These are phyloP conservation scores for Entamoeba dispar DNA, from an alignment of 208 protist species.

Conservation along the genomic window DNA sequence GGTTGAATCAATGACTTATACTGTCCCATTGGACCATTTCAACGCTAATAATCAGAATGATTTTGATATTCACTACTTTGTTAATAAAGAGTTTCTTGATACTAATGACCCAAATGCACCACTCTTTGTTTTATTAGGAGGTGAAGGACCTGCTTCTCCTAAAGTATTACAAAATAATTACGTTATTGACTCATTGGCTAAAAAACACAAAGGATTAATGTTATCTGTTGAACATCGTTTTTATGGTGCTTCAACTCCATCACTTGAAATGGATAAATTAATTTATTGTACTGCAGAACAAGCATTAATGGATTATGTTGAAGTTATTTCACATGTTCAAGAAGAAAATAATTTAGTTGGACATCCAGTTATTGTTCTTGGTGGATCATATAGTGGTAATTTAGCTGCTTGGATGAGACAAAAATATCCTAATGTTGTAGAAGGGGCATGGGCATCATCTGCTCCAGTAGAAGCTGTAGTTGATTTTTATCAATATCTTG, in stretches of 20 bases:
- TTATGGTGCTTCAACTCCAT: slow-evolving; percentile 5
- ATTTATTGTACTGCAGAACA: slow-evolving; percentile 8
- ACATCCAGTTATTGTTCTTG: slow-evolving; percentile 6
- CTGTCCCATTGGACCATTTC: neutral
- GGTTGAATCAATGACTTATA: neutral
- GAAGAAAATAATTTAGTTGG: neutral
- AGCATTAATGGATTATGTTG: slow-evolving; percentile 1
- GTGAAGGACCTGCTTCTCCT: neutral
- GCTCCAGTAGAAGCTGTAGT: neutral
- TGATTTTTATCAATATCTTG: slow-evolving; percentile 2
- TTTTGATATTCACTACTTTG: neutral
- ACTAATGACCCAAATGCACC: neutral
- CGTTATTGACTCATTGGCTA: neutral
- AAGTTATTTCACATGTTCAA: neutral
- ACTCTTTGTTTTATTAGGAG: neutral
- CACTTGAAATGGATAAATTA: neutral
- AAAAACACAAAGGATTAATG: neutral
- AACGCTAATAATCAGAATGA: neutral
- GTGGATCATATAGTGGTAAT: slow-evolving; percentile 5
- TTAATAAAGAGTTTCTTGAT: neutral
- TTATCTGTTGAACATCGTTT: slow-evolving; percentile 8
- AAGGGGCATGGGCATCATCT: neutral
- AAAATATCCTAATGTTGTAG: slow-evolving; percentile 5
- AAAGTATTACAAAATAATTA: neutral
- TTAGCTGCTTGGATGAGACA: neutral